phyloP scores from a whole-genome alignment of 2,329 filamentous ascomycete genomes.

The Fusarium longipes region DNA sequence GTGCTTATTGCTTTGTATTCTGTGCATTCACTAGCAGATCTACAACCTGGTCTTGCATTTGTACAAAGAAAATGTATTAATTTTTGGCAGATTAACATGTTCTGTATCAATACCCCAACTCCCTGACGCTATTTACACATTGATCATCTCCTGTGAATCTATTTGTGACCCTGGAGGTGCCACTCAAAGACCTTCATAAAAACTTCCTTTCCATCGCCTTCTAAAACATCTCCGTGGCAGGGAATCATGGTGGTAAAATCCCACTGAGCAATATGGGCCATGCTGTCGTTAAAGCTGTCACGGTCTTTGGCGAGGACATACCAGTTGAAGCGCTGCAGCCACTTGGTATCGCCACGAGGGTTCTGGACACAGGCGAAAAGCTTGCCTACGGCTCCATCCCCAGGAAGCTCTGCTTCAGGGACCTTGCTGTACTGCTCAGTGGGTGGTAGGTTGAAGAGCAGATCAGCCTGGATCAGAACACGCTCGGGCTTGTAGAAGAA shows the following conservation, averaged over 20 bases:
- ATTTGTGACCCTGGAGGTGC: constrained; percentile 69
- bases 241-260: constrained; percentile 88
- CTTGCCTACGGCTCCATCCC: constrained; percentile 54
- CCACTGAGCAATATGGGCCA: constrained; percentile 78
- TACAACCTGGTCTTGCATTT: neutral
- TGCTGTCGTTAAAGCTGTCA: constrained; percentile 74
- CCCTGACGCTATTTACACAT: constrained; percentile 5
- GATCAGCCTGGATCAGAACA: constrained; percentile 87
- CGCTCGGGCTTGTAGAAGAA: constrained; percentile 83
- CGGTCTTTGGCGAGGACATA: constrained; percentile 75
- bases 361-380: constrained; percentile 66
- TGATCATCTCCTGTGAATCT: neutral
- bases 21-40: neutral
- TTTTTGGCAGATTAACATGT: neutral
- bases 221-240: constrained; percentile 92
- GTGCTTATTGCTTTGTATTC: neutral
- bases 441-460: constrained; percentile 91
- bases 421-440: constrained; percentile 85
- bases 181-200: constrained; percentile 85
- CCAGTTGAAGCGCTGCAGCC: constrained; percentile 86
- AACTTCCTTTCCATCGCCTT: constrained; percentile 76
- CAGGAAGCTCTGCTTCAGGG: constrained; percentile 54
- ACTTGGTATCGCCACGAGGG: constrained; percentile 73
- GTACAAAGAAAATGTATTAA: neutral
- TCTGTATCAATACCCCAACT: neutral